Evolutionary conservation across 2,329 filamentous ascomycete genomes (phyloP).

Genomic region (Sarocladium strictum): DNA sequence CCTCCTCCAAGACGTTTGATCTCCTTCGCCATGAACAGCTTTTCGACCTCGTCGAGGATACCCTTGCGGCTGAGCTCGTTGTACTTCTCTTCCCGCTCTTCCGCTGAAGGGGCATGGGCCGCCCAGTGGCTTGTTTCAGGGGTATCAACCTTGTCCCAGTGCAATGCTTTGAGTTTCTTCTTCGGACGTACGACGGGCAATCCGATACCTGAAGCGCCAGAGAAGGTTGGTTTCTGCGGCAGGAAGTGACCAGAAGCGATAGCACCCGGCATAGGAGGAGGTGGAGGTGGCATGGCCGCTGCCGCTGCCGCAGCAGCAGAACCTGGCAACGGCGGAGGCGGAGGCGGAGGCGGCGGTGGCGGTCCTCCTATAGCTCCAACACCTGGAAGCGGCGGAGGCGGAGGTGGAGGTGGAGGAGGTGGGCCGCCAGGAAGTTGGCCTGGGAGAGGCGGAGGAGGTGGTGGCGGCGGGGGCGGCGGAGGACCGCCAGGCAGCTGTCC

Average conservation of each 20-base stretch:
- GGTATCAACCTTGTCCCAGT: slow-evolving; percentile 98
- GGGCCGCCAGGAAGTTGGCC: slow-evolving; percentile 25
- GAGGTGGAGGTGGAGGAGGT: slow-evolving; percentile 20
- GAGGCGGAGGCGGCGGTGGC: slow-evolving; percentile 28
- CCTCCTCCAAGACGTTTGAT: slow-evolving; percentile 77
- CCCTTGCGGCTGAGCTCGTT: slow-evolving; percentile 88
- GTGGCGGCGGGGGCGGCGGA: slow-evolving; percentile 33
- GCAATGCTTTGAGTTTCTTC: slow-evolving; percentile 98
- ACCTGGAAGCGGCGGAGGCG: slow-evolving; percentile 33
- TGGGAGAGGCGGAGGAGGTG: slow-evolving; percentile 11
- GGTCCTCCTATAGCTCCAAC: slow-evolving; percentile 10
- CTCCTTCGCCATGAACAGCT: slow-evolving; percentile 95
- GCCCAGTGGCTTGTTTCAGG: slow-evolving; percentile 93
- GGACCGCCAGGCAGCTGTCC: slow-evolving; percentile 32
- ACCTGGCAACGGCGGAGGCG: slow-evolving; percentile 37
- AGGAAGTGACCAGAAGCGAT: slow-evolving; percentile 69
- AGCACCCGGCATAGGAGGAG: slow-evolving; percentile 60
- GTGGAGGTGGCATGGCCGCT: slow-evolving; percentile 42
- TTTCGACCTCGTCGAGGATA: slow-evolving; percentile 95
- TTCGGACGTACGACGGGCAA: slow-evolving; percentile 83
- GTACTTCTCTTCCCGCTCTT: slow-evolving; percentile 93
- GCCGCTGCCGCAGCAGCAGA: slow-evolving; percentile 29
- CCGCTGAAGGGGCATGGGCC: slow-evolving; percentile 73
- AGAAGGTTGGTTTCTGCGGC: slow-evolving; percentile 53
- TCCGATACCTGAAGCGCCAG: slow-evolving; percentile 48